Base-by-base conservation (phyloP, 1,139 yeast species). In the Geotrichum phurueaensis region DNA sequence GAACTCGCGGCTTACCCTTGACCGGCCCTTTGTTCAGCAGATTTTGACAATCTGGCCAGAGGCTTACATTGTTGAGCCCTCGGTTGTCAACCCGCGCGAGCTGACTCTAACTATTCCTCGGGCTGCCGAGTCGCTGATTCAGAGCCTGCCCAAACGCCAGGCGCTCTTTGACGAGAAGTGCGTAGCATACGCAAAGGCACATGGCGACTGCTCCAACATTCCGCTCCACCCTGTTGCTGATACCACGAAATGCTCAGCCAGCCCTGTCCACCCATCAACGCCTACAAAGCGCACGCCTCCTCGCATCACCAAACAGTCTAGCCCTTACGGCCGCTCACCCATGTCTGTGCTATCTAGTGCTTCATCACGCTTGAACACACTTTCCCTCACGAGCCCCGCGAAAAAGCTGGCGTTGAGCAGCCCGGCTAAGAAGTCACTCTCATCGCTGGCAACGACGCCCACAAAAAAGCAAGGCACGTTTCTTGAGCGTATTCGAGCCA, bases 401-500 rank as follows among this genome's bases (percentile, higher is more conserved):
- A 39, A 39, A 10, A 39, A 39, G 20, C 18, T 39, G 20, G 47
- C 47, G 18, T 22, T 39, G 20, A 10, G 10, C 9, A 39, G 47
- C 47, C 20, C 47, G 10, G 18, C 47, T 3, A 39, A n/a, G 47
- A 27, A 33, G 29, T 23, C 57, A 6, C 53, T 36, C 15, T 55
- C 58, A 3, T 52, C 58, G 4, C n/a, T 31, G 13, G 23, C 36
- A 20, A 25, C 52, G 3, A 36, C 48, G 7, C 20, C 56, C 25
- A 23, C 54, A 15, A 43, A 27, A 45, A 56, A 57, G 25, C 23
- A 56, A 6, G 70, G 69, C 6, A 56, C 71, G 10, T 60, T 73
- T 6, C 60, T 73, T 45, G 76, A 72, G 20, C 65, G 75, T 31
- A 69, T 73, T 52, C 66, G 69, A 12, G 74, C 73, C 54, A 72